Conservation (phyloP, 192 early-diverging fungal species). For the Phycomyces nitens region DNA sequence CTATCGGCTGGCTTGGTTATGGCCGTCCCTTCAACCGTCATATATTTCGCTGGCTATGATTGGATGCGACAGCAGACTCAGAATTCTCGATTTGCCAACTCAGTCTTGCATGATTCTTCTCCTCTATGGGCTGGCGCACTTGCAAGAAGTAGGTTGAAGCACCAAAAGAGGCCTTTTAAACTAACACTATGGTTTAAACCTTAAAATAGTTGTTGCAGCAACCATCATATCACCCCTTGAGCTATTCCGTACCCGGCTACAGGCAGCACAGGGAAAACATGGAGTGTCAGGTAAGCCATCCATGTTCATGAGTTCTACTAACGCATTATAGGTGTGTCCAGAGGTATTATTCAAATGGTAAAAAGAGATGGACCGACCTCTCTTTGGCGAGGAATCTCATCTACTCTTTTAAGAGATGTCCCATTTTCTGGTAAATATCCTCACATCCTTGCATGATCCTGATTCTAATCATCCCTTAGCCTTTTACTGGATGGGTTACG, state of each 20-base stretch:
- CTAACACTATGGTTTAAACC: background rate
- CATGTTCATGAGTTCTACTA: background rate
- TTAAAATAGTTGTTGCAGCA: slow-evolving; percentile 59
- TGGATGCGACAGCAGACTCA: slow-evolving; percentile 59
- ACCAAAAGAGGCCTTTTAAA: background rate
- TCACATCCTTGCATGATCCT: background rate
- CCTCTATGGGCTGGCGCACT: slow-evolving; percentile 72
- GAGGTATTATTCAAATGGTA: slow-evolving; percentile 60
- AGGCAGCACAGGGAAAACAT: slow-evolving; percentile 61
- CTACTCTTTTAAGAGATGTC: slow-evolving; percentile 92
- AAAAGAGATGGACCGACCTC: slow-evolving; percentile 52
- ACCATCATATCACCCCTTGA: slow-evolving; percentile 86
- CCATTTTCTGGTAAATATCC: slow-evolving; percentile 80
- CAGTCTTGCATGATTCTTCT: slow-evolving; percentile 51
- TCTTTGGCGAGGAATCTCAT: slow-evolving; percentile 83
- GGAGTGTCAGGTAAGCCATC: slow-evolving; percentile 45
- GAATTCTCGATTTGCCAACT: slow-evolving; percentile 25
- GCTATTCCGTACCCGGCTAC: slow-evolving; percentile 88
- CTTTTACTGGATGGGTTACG: slow-evolving; percentile 92
- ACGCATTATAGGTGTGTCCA: slow-evolving; percentile 38
- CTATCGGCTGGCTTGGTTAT: slow-evolving; percentile 84
- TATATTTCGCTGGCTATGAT: slow-evolving; percentile 97
- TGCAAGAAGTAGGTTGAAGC: slow-evolving; percentile 67
- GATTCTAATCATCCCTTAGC: slow-evolving; percentile 36
- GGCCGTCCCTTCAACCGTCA: slow-evolving; percentile 85